A percentile compares a stretch with the other conserved stretches of the same genome.
Conservation (phyloP, 2,329 filamentous ascomycete genomes). For the Pseudogymnoascus sp. region DNA sequence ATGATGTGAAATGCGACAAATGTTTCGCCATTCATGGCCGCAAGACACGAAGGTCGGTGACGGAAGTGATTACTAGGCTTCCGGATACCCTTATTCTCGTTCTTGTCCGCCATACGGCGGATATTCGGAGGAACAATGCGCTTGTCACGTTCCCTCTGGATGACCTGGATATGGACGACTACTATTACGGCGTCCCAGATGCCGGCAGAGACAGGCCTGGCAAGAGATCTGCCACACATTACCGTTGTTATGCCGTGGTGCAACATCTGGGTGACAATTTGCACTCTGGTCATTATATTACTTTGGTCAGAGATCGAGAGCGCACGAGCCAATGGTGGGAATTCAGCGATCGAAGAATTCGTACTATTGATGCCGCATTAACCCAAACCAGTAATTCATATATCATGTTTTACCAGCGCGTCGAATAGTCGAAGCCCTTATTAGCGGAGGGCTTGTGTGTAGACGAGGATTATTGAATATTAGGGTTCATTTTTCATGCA, state of each 20-base stretch:
- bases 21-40: slow-evolving; percentile 10
- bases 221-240: slow-evolving; percentile 35
- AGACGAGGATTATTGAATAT: not conserved
- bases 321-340: slow-evolving; percentile 12
- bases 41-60: slow-evolving; percentile 19
- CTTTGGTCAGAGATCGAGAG: slow-evolving; percentile 19
- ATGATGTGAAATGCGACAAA: slow-evolving; percentile 35
- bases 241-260: slow-evolving; percentile 82
- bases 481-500: not conserved
- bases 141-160: slow-evolving; percentile 72
- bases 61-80: slow-evolving; percentile 11
- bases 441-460: not conserved
- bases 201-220: slow-evolving; percentile 23
- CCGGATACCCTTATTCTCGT: slow-evolving; percentile 44
- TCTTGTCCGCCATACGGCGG: slow-evolving; percentile 53
- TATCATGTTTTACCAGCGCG: slow-evolving; percentile 13
- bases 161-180: slow-evolving; percentile 51
- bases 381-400: slow-evolving; percentile 12
- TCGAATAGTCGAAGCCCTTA: not conserved
- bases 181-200: slow-evolving; percentile 42
- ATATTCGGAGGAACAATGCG: slow-evolving; percentile 59
- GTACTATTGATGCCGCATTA: slow-evolving; percentile 7
- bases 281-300: slow-evolving; percentile 22
- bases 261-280: slow-evolving; percentile 20
- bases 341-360: slow-evolving; percentile 8